These are phyloP conservation scores for Tuber calosporum DNA, from an alignment of 495 filamentous ascomycete species.

Conservation along the genomic window DNA sequence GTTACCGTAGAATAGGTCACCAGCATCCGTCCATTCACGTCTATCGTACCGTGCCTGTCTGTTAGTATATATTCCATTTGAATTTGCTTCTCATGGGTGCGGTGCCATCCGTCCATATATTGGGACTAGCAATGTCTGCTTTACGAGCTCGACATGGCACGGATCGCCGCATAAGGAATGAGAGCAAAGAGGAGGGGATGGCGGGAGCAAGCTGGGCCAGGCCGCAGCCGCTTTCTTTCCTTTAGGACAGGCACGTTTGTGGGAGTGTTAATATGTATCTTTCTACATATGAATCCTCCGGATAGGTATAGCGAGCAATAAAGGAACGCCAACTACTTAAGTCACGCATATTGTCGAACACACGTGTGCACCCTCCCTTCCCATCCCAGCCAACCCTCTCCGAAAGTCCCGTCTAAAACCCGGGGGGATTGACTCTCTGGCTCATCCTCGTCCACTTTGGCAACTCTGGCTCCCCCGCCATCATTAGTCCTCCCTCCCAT, in stretches of 20 bases:
- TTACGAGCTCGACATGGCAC: neutral
- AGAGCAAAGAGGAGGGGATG: neutral
- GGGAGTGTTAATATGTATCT: neutral
- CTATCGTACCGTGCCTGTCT: neutral
- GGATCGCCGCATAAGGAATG: neutral
- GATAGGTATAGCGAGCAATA: neutral
- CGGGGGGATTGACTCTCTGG: slow-evolving; percentile 86
- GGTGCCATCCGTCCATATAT: neutral
- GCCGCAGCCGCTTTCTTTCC: neutral
- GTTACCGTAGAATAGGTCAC: neutral
- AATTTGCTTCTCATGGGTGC: neutral
- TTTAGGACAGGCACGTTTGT: neutral
- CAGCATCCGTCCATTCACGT: neutral
- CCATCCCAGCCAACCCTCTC: neutral
- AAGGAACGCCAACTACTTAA: neutral
- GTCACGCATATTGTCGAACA: neutral
- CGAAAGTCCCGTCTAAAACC: slow-evolving; percentile 56
- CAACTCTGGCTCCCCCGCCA: slow-evolving; percentile 52
- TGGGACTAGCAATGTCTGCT: neutral
- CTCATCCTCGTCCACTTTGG: slow-evolving; percentile 95
- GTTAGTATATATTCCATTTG: neutral
- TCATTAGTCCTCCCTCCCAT: slow-evolving; percentile 27
- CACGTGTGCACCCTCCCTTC: neutral
- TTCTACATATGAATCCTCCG: neutral
- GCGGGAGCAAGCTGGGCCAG: too few species aligned